Conservation (phyloP, 805 yeast species). For the Candida pini region DNA sequence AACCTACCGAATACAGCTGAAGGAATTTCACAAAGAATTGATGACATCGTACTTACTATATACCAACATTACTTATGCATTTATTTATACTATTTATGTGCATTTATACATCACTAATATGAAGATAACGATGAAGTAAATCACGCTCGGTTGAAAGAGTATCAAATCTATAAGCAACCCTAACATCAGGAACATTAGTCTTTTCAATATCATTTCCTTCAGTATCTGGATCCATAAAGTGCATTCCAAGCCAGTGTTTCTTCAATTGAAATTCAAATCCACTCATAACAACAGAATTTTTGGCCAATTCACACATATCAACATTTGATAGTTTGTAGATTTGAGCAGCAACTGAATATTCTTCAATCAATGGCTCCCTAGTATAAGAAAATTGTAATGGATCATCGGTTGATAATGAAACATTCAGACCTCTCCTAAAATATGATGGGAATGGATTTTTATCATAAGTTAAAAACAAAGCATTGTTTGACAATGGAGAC, state of each 20-base stretch:
- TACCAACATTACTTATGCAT: no score
- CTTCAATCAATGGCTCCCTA: constrained; percentile 94
- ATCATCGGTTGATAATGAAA: constrained; percentile 93
- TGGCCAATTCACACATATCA: constrained; percentile 96
- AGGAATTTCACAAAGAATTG: no score
- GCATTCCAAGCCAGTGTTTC: constrained; percentile 86
- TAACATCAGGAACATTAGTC: constrained; percentile 89
- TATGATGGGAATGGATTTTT: constrained; percentile 92
- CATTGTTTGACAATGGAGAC: constrained; percentile 97
- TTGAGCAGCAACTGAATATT: constrained; percentile 97
- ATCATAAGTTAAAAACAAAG: constrained; percentile 90
- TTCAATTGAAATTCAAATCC: constrained; percentile 89
- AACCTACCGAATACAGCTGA: constrained; percentile 2
- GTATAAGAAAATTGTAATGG: constrained; percentile 97
- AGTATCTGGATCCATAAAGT: constrained; percentile 53
- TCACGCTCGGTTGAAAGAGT: constrained; percentile 69
- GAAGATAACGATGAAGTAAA: constrained; percentile 55
- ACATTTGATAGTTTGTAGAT: constrained; percentile 91
- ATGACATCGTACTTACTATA: no score
- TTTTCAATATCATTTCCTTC: constrained; percentile 86
- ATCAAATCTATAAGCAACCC: constrained; percentile 79
- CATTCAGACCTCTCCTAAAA: constrained; percentile 90
- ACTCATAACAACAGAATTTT: constrained; percentile 86
- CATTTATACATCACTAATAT: constrained; percentile 5
- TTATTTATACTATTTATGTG: no score